Evolutionary conservation across 768 basidiomycete species (phyloP).

Genomic region (Vishniacozyma victoriae): DNA sequence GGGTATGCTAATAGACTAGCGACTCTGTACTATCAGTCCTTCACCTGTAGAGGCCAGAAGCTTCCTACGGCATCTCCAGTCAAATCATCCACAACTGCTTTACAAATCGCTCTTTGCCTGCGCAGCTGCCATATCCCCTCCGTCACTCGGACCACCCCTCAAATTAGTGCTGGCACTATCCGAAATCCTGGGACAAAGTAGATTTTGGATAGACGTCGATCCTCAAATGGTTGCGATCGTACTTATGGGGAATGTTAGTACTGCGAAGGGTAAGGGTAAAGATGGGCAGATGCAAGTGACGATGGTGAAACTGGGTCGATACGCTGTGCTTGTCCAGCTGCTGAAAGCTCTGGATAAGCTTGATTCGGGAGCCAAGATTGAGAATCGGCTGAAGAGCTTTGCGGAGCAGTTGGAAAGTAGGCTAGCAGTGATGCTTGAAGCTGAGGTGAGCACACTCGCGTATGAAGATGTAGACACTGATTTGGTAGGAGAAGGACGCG

Average conservation of each 20-base stretch:
- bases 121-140: slow-evolving; percentile 16
- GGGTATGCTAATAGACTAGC: no score
- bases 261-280: slow-evolving; percentile 20
- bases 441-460: slow-evolving; percentile 11
- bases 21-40: no score
- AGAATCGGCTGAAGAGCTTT: slow-evolving; percentile 15
- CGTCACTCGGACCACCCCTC: slow-evolving; percentile 7
- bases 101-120: slow-evolving; percentile 36
- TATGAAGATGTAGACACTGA: neutral
- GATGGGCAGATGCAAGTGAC: slow-evolving; percentile 9
- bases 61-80: neutral
- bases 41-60: no score
- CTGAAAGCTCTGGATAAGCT: slow-evolving; percentile 16
- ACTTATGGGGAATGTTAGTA: slow-evolving; percentile 25
- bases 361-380: slow-evolving; percentile 3
- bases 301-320: slow-evolving; percentile 29
- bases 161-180: slow-evolving; percentile 11
- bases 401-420: slow-evolving; percentile 21
- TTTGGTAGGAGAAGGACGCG: slow-evolving; percentile 15
- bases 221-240: slow-evolving; percentile 36
- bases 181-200: slow-evolving; percentile 5
- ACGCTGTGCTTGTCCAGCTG: slow-evolving; percentile 27
- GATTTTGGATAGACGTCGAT: slow-evolving; percentile 31
- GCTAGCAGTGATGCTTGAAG: slow-evolving; percentile 17
- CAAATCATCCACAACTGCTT: slow-evolving; percentile 22